Percentiles rank a stretch among this genome's conserved stretches.
Evolutionary conservation across 2,329 filamentous ascomycete genomes (phyloP).

Genomic region (Fusarium miscanthi): DNA sequence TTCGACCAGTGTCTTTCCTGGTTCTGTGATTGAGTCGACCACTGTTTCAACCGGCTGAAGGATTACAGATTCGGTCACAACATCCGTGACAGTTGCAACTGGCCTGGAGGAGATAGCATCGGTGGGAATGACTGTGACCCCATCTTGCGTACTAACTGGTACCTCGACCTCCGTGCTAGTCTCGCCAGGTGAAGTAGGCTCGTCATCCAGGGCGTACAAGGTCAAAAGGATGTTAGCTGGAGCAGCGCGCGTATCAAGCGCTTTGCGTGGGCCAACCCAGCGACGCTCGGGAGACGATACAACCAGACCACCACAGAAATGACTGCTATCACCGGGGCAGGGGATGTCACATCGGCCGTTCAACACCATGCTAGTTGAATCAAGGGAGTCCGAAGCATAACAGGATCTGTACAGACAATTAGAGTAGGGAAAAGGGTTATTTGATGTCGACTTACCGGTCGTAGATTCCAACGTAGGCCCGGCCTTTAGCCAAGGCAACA

Average conservation of each 20-base stretch:
- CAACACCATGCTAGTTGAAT: neutral
- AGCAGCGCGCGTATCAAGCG: neutral
- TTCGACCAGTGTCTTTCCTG: neutral
- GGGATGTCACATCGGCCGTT: neutral
- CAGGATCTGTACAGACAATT: neutral
- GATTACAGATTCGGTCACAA: accelerated
- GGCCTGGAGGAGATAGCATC: accelerated
- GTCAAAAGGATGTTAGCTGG: neutral
- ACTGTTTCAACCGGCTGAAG: neutral
- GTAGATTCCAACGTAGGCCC: neutral
- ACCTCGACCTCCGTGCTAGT: accelerated
- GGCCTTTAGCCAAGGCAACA: neutral
- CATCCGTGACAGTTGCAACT: accelerated
- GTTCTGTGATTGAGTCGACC: neutral
- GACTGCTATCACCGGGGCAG: neutral
- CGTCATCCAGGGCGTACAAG: neutral
- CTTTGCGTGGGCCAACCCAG: neutral
- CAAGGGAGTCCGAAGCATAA: neutral
- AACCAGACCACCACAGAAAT: neutral
- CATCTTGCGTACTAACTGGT: neutral
- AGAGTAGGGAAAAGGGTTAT: accelerated
- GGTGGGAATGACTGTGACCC: neutral
- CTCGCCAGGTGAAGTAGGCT: accelerated
- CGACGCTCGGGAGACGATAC: neutral
- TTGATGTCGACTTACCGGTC: neutral